A percentile compares a stretch with the other conserved stretches of the same genome.
Conservation (phyloP, 164 flowering plant genomes). For the Houttuynia cordata region DNA sequence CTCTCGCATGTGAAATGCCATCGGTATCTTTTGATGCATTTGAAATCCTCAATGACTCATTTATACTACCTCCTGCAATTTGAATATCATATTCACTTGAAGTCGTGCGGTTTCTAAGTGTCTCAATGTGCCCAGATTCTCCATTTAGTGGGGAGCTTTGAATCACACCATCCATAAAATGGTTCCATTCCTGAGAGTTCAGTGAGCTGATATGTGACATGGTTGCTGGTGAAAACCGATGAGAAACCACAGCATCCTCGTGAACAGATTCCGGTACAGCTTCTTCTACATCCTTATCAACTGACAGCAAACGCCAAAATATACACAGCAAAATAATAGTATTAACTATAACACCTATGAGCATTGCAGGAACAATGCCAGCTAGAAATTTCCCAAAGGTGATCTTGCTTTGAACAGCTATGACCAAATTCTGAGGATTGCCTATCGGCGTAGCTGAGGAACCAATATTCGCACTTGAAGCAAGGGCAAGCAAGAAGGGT, state of each 20-base stretch:
- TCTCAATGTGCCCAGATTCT: slow-evolving; percentile 18
- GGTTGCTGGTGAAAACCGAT: slow-evolving; percentile 83
- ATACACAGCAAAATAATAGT: slow-evolving; percentile 37
- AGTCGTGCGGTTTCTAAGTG: slow-evolving; percentile 25
- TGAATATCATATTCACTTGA: slow-evolving; percentile 18
- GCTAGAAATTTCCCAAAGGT: slow-evolving; percentile 50
- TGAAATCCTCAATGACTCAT: slow-evolving; percentile 24
- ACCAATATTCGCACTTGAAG: slow-evolving; percentile 86
- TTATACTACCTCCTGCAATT: slow-evolving; percentile 7
- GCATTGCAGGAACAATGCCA: slow-evolving; percentile 71
- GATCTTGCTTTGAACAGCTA: slow-evolving; percentile 67
- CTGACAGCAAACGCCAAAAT: slow-evolving; percentile 53
- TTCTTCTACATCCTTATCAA: slow-evolving; percentile 47
- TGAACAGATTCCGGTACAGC: slow-evolving; percentile 27
- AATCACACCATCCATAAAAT: neutral
- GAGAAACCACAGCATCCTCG: slow-evolving; percentile 44
- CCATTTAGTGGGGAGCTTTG: slow-evolving; percentile 1
- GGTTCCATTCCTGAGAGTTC: slow-evolving; percentile 3
- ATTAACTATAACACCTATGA: slow-evolving; percentile 52
- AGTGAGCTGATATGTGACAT: slow-evolving; percentile 20
- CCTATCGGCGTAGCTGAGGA: slow-evolving; percentile 94
- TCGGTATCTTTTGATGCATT: slow-evolving; percentile 20
- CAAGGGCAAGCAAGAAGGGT: slow-evolving; percentile 77
- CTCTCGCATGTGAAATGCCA: neutral
- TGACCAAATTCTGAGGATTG: slow-evolving; percentile 85